A percentile compares a stretch with the other conserved stretches of the same genome.
These are phyloP conservation scores for Aspergillus chevalieri DNA, from an alignment of 2,329 filamentous ascomycete species.

Conservation along the genomic window DNA sequence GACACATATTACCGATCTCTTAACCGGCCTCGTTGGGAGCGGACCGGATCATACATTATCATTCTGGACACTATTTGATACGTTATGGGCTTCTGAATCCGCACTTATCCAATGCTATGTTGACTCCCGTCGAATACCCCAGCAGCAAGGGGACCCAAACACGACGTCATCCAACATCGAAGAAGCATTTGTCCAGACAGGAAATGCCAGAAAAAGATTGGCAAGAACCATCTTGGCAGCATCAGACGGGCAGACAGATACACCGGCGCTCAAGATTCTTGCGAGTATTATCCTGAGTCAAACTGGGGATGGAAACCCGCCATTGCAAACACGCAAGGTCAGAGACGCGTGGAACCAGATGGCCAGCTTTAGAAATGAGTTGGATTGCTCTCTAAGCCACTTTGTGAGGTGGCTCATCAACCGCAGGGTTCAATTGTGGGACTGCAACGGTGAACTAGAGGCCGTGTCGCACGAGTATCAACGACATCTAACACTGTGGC, in stretches of 20 bases:
- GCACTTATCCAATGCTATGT: conserved; percentile 30
- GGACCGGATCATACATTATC: conserved; percentile 23
- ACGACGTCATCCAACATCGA: conserved; percentile 11
- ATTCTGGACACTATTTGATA: conserved; percentile 29
- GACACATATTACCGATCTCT: conserved; percentile 14
- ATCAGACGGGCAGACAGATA: conserved; percentile 15
- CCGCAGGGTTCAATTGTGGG: conserved; percentile 21
- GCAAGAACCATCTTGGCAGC: conserved; percentile 16
- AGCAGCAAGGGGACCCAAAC: conserved; percentile 15
- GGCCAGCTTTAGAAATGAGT: conserved; percentile 9
- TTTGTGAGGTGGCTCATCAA: conserved; percentile 22
- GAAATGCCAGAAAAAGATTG: conserved; percentile 15
- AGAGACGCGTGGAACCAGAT: conserved; percentile 15
- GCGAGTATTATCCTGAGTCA: conserved; percentile 15
- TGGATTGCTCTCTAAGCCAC: conserved; percentile 12
- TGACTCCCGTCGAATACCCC: conserved; percentile 21
- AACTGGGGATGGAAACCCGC: conserved; percentile 11
- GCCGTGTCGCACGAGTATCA: conserved; percentile 20
- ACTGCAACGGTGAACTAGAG: conserved; percentile 20
- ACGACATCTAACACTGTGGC: conserved; percentile 25
- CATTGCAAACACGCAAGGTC: conserved; percentile 14
- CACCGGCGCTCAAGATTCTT: conserved; percentile 14
- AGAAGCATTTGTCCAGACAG: conserved; percentile 12
- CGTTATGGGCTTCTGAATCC: conserved; percentile 29
- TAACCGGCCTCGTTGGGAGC: conserved; percentile 11